Percentiles rank a stretch among this genome's conserved stretches.
These are phyloP conservation scores for Mediolabrus comicus DNA, from an alignment of 108 stramenopile genomes.

Conservation along the genomic window DNA sequence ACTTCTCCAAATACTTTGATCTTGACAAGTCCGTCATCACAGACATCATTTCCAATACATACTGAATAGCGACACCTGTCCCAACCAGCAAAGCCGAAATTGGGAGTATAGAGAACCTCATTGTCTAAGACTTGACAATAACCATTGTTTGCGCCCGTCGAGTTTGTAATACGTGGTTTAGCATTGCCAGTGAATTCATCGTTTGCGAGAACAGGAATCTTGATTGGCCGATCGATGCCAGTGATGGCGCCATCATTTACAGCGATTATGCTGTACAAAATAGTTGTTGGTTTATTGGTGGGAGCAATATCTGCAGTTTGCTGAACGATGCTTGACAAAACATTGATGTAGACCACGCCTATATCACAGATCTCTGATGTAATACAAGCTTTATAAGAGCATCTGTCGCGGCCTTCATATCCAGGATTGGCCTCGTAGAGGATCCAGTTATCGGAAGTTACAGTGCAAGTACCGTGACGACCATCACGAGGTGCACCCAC, in stretches of 20 bases:
- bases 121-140: constrained; percentile 18
- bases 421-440: constrained; percentile 11
- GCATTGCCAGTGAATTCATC: constrained; percentile 10
- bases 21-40: constrained; percentile 31
- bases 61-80: constrained; percentile 29
- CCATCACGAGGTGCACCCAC: background rate
- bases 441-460: constrained; percentile 7
- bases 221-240: constrained; percentile 16
- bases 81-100: constrained; percentile 10
- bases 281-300: background rate
- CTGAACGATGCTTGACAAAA: background rate
- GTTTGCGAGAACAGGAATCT: constrained; percentile 27
- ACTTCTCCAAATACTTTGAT: constrained; percentile 11
- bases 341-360: constrained; percentile 1
- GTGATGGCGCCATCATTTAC: constrained; percentile 17
- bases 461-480: constrained; percentile 2
- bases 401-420: constrained; percentile 9
- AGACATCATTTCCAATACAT: constrained; percentile 21
- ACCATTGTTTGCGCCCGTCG: constrained; percentile 11
- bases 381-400: constrained; percentile 23
- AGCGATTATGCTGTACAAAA: constrained; percentile 14
- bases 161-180: constrained; percentile 1
- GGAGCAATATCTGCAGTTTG: background rate
- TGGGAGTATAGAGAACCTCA: constrained; percentile 31
- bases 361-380: constrained; percentile 21